Evolutionary conservation across 2,329 filamentous ascomycete genomes (phyloP).

Genomic region (Neoarthrinium moseri): DNA sequence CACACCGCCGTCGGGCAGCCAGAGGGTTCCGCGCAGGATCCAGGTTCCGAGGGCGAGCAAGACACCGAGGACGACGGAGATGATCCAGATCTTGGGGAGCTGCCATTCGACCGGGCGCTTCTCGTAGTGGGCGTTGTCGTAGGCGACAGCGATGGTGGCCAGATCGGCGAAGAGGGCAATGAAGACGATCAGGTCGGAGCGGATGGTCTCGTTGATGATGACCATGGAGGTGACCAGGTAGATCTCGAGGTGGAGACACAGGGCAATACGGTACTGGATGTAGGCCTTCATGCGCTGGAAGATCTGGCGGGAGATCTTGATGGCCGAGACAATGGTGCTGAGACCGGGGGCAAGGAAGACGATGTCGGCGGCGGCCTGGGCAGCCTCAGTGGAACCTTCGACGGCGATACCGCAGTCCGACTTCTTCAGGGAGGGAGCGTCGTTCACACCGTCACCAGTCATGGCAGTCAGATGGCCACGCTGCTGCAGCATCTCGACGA

Average conservation of each 20-base stretch:
- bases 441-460: conserved; percentile 72
- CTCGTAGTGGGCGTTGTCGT: conserved; percentile 72
- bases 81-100: conserved; percentile 73
- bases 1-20: conserved; percentile 65
- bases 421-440: conserved; percentile 68
- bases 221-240: conserved; percentile 73
- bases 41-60: conserved; percentile 66
- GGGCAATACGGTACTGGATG: conserved; percentile 69
- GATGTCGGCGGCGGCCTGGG: conserved; percentile 66
- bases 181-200: conserved; percentile 69
- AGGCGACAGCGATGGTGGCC: conserved; percentile 70
- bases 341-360: conserved; percentile 69
- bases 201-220: conserved; percentile 71
- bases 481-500: conserved; percentile 73
- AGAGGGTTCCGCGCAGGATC: conserved; percentile 65
- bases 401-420: conserved; percentile 69
- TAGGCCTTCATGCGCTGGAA: conserved; percentile 73
- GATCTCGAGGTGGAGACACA: conserved; percentile 67
- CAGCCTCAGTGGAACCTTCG: conserved; percentile 65
- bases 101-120: conserved; percentile 71
- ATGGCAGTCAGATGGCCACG: conserved; percentile 71
- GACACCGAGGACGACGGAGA: conserved; percentile 63
- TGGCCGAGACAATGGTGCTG: conserved; percentile 64
- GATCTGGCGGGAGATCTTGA: conserved; percentile 67
- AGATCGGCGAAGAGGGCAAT: conserved; percentile 72